Base-by-base conservation (phyloP, 306 rosid genomes). In the Malus orientalis region DNA sequence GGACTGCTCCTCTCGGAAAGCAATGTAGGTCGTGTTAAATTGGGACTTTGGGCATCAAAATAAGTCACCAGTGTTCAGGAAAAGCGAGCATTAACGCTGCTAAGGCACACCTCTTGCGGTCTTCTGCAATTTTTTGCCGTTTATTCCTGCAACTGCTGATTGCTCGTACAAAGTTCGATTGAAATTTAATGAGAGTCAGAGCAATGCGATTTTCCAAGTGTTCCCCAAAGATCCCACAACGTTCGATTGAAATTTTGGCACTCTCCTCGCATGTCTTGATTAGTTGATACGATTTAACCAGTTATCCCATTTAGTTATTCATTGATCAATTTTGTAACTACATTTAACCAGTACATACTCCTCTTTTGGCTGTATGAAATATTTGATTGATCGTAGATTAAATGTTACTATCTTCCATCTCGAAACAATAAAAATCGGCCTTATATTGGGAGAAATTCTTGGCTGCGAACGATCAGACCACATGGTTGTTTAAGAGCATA, bases 1-100 rank as follows among this genome's bases (percentile, higher is more conserved):
- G 13, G 83, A 77, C 15, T 67, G 68, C 38, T 79, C 90, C 44
- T 73, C 91, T 32, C 87, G 88, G 3, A 93, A 93, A 84, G 90
- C 90, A 51, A 89, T 87, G 80, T 93, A 84, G 79, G 65, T 70
- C 78, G 75, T 74, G 65, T 63, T 51, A 29, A 45, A 67, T 18
- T 30, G 40, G 54, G 71, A 76, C 61, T 27, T 70, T 20, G 51
- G 74, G 74, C 75, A 47, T 40, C 51, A 53, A 75, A 47, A 64
- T 60, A 72, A 69, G 63, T 61, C 60, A 22, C 64, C 53, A 44
- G 55, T 65, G 67, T 61, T 5, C 12, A 74, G 11, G 40, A 38
- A 81, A 45, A 77, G 63, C 72, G 71, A 76, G 71, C 60, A 30
- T 75, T 62, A 65, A n/a, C 68, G 55, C 47, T 74, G 57, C 51